Base-by-base conservation (phyloP, 169 alveolate genomes). In the Plasmodium vivax region DNA sequence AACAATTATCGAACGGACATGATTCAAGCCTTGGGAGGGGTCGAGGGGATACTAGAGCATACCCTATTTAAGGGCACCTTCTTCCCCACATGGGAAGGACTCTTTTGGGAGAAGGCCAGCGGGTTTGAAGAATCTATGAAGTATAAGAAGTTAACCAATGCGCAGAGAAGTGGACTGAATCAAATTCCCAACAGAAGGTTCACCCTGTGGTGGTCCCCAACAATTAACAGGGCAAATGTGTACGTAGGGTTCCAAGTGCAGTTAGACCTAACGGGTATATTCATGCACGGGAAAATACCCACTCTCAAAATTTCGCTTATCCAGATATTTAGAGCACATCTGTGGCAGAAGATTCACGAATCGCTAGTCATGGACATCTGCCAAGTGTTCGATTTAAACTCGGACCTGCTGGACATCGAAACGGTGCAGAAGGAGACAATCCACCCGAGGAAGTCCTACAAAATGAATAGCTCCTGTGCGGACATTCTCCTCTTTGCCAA, bases 181-280 rank as follows among this genome's bases (percentile, higher is more conserved):
- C 99, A 99, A 96, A 99, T 99, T 80, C 99, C 99, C 3, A 99
- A 99, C 92, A 98, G 99, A 94, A 97, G 99, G 92, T 99, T 99
- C 96, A 99, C 99, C 38, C 98, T 99, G 68, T 99, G 99, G 99
- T 99, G 99, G 99, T 98, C 99, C 3, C 99, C 99, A 16, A 99
- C 99, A 16, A 99, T 99, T 45, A 99, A 99, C 97, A 97, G 99
- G 85, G 99, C 99, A 92, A 99, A 99, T 97, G 99, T 99, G 34
- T 99, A 99, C 96, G 99, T 99, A 34, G 99, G 99, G 30, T 99
- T 99, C 97, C 99, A 99, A 97, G 99, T 99, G 81, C 99, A 99
- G 96, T 96, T 99, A 83, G 99, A 99, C 95, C 97, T 99, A 79
- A 99, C 99, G 3, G 99, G 99, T 43, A 99, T 99, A 84, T 99